These are phyloP conservation scores for Tilletiopsis washingtonensis DNA, from an alignment of 1,284 basidiomycete species.

Conservation along the genomic window DNA sequence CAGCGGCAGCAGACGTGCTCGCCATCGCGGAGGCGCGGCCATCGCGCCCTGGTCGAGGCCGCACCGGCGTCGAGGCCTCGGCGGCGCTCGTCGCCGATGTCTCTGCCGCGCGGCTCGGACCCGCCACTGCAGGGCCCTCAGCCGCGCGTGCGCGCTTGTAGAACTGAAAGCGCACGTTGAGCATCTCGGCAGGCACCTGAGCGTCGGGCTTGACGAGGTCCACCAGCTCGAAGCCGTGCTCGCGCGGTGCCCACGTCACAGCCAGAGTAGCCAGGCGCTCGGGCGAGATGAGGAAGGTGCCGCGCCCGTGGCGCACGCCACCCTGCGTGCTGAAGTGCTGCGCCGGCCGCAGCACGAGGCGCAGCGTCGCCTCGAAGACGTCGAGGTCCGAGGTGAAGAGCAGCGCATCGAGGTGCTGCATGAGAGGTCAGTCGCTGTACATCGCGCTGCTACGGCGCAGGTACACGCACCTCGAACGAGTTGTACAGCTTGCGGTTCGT, in stretches of 20 bases:
- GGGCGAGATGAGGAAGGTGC: constrained; percentile 32
- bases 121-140: neutral
- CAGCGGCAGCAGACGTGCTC: neutral
- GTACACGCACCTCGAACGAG: constrained; percentile 78
- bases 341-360: constrained; percentile 79
- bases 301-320: constrained; percentile 17
- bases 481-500: constrained; percentile 95
- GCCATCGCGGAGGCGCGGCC: neutral
- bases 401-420: constrained; percentile 79
- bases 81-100: neutral
- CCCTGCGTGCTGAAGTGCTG: constrained; percentile 70
- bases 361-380: constrained; percentile 72
- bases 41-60: too few relatives aligned
- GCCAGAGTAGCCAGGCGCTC: constrained; percentile 37
- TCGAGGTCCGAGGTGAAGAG: constrained; percentile 83
- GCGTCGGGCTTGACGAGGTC: constrained; percentile 45
- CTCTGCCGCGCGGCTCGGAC: neutral
- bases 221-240: constrained; percentile 49
- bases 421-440: neutral
- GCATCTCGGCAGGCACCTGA: constrained; percentile 39
- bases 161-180: constrained; percentile 50
- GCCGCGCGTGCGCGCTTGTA: constrained; percentile 43
- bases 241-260: constrained; percentile 37
- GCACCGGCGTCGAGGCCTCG: neutral
- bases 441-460: neutral